phyloP scores from a whole-genome alignment of 306 rosid genomes.

The Sindora glabra region DNA sequence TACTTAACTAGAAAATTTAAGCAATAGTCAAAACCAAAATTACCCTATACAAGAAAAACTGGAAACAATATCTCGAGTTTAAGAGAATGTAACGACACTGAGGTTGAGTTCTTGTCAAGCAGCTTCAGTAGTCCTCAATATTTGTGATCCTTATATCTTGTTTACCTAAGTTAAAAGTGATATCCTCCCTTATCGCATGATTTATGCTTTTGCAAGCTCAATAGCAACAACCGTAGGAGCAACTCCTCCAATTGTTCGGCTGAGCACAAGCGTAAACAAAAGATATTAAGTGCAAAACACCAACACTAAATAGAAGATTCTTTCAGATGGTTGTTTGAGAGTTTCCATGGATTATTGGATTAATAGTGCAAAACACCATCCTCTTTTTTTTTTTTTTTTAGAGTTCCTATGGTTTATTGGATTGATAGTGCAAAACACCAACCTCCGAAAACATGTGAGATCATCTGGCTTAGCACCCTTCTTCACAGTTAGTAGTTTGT shows the following conservation, averaged over 20 bases:
- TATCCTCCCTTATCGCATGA: background rate
- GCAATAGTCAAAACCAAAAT: constrained; percentile 14
- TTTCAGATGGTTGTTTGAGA: too few relatives aligned
- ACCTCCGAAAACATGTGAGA: too few relatives aligned
- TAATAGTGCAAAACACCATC: too few relatives aligned
- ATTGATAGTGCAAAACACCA: too few relatives aligned
- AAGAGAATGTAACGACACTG: constrained; percentile 33
- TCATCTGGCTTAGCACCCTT: too few relatives aligned
- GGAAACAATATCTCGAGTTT: constrained; percentile 27
- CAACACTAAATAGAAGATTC: too few relatives aligned
- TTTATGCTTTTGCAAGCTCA: constrained; percentile 24
- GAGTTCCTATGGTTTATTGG: too few relatives aligned
- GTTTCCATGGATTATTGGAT: too few relatives aligned
- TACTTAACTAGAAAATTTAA: constrained; percentile 33
- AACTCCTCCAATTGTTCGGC: constrained; percentile 94
- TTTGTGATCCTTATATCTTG: constrained; percentile 38
- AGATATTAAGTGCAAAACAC: too few relatives aligned
- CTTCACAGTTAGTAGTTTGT: too few relatives aligned
- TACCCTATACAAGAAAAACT: constrained; percentile 23
- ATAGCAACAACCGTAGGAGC: constrained; percentile 35
- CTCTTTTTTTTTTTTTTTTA: too few relatives aligned
- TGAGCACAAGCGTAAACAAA: too few relatives aligned
- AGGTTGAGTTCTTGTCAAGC: constrained; percentile 33
- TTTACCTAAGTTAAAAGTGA: background rate
- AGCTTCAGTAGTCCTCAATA: constrained; percentile 42